Evolutionary conservation across 176 grass and related monocot species (phyloP), one percentile per base, ranked within the genome.

Genomic region (Luzula sylvatica): DNA sequence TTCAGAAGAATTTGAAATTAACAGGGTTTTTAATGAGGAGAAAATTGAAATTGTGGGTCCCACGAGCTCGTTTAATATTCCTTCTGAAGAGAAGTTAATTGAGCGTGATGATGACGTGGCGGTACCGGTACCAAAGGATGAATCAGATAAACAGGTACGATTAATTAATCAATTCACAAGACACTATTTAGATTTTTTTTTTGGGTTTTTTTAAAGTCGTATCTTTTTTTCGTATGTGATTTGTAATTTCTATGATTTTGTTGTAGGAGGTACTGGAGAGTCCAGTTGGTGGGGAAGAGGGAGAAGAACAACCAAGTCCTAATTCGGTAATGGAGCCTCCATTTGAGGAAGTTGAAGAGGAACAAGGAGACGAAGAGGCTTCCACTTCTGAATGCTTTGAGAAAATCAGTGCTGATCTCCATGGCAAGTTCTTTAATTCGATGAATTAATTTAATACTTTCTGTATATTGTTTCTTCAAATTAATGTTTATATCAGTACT

Each of bases 351-450:
- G 41, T 50, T 13, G 42, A 64, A 11, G 38, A 48, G 30, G 59
- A 64, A 48, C 9, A 7, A 66, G 82, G 81, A 15, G 52, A 53
- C 14, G 86, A 87, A 69, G 81, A 73, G 65, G 60, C 67, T 69
- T 82, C 60, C 6, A 64, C 42, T 69, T 87, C 85, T 24, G 92
- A 81, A 58, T 87, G 80, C 75, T 98, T 98, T 2, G 75, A 80
- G 78, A 90, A 83, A 80, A 90, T 98, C 23, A 98, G 92, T 50
- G 69, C 86, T 5, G 92, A 98, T 76, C 75, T 98, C 61, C 81
- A 98, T 87, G 92, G 92, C 52, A 87, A 83, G 81, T 47, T 52
- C 49, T 71, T 47, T 15, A 13, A 38, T 49, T 5, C 4, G 5
- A 52, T 20, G 13, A n/a, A 43, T n/a, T n/a, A n/a, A n/a, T n/a